phyloP scores from a whole-genome alignment of 2,329 filamentous ascomycete genomes.

The Colletotrichum sp. region DNA sequence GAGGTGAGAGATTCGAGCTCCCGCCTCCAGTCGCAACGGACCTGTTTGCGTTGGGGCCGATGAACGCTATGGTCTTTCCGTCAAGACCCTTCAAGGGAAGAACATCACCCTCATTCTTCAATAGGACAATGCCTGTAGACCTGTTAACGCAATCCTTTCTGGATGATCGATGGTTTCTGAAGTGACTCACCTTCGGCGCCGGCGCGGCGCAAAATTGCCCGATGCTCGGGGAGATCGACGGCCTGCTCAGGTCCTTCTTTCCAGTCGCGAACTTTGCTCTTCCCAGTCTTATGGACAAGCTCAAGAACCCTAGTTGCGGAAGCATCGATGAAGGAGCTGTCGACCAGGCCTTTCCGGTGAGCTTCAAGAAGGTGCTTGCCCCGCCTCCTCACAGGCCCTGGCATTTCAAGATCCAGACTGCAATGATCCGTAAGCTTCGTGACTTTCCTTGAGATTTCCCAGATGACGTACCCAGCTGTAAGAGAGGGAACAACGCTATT shows the following conservation, averaged over 20 bases:
- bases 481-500: constrained; percentile 26
- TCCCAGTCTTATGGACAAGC: neutral
- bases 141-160: neutral
- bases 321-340: neutral
- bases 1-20: neutral
- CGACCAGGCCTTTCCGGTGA: neutral
- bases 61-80: neutral
- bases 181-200: neutral
- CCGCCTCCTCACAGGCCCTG: neutral
- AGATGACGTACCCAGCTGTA: neutral
- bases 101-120: neutral
- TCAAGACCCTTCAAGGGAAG: neutral
- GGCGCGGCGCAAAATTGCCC: neutral
- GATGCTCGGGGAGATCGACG: neutral
- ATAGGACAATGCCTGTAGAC: neutral
- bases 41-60: neutral
- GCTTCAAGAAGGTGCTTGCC: neutral
- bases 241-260: neutral
- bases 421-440: neutral
- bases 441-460: neutral
- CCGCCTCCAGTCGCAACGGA: neutral
- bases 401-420: neutral
- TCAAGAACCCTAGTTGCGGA: neutral
- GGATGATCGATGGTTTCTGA: neutral
- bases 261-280: neutral